Evolutionary conservation across 805 yeast genomes (phyloP).

Genomic region (Clavispora santaluciae): DNA sequence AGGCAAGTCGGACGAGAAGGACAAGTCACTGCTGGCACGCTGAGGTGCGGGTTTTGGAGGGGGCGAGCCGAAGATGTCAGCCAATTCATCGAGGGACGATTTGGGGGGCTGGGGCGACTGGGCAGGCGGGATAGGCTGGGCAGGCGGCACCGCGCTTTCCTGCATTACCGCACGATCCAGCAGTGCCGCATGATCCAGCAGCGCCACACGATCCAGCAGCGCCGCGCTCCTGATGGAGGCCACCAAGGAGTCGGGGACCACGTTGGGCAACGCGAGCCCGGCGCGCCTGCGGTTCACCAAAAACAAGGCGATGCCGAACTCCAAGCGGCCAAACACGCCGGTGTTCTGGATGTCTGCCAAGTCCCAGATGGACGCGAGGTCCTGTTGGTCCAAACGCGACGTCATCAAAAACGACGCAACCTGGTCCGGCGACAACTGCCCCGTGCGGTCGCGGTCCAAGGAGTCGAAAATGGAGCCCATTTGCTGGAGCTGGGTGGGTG

Average conservation of each 20-base stretch:
- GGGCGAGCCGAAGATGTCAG: slow-evolving; percentile 41
- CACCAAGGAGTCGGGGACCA: slow-evolving; percentile 64
- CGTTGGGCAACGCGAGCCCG: slow-evolving; percentile 73
- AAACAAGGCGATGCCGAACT: slow-evolving; percentile 91
- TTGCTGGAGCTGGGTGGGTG: slow-evolving; percentile 66
- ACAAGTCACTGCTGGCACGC: slow-evolving; percentile 32
- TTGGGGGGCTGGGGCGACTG: slow-evolving; percentile 27
- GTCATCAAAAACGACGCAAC: slow-evolving; percentile 87
- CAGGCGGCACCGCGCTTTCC: neutral
- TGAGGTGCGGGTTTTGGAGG: slow-evolving; percentile 18
- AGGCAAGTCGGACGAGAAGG: slow-evolving; percentile 24
- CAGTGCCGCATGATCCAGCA: slow-evolving; percentile 1
- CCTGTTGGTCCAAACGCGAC: slow-evolving; percentile 79
- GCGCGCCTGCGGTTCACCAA: slow-evolving; percentile 79
- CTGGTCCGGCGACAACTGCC: slow-evolving; percentile 66
- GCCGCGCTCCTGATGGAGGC: slow-evolving; percentile 13
- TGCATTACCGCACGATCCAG: too few species aligned
- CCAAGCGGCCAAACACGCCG: slow-evolving; percentile 74
- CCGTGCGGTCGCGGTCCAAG: slow-evolving; percentile 61
- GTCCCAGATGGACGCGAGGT: slow-evolving; percentile 91
- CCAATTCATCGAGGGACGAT: slow-evolving; percentile 62
- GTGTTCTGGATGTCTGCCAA: slow-evolving; percentile 83
- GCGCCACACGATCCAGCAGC: slow-evolving; percentile 1
- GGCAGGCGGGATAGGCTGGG: slow-evolving; percentile 1
- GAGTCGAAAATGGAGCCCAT: slow-evolving; percentile 76